Evolutionary conservation across 23 red algal species (phyloP).

Genomic region (Gracilaria gracilis): DNA sequence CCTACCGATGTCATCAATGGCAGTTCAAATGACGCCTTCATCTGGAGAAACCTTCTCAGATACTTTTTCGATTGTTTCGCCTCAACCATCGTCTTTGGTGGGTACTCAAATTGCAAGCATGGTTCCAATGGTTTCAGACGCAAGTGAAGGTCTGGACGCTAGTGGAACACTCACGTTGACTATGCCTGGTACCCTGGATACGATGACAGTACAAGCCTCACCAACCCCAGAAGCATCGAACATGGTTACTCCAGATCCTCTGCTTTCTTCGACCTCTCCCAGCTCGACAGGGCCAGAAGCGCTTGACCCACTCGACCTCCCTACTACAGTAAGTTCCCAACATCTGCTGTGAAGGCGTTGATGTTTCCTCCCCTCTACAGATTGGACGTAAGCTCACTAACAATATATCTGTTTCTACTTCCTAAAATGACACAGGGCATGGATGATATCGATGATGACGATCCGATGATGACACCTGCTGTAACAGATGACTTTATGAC

Average conservation of each 20-base stretch:
- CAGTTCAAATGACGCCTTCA: background rate
- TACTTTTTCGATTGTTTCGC: background rate
- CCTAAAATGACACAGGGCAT: background rate
- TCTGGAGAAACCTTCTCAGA: background rate
- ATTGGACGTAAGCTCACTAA: background rate
- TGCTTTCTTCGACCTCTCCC: background rate
- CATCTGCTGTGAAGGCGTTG: background rate
- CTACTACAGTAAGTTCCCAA: background rate
- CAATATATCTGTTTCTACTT: background rate
- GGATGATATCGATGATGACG: background rate
- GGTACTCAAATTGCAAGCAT: background rate
- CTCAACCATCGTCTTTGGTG: background rate
- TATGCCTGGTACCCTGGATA: background rate
- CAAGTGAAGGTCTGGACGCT: background rate
- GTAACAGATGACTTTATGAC: slow-evolving; percentile 8
- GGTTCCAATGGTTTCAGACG: background rate
- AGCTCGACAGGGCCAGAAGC: background rate
- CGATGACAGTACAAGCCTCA: background rate
- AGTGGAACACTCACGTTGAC: background rate
- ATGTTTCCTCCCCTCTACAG: background rate
- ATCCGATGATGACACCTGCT: background rate
- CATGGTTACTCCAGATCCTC: background rate
- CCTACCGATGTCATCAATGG: background rate
- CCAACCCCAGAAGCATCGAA: background rate
- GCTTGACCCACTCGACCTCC: background rate